Percentiles rank a stretch among this genome's conserved stretches.
These are phyloP conservation scores for Podospora tetraspora DNA, from an alignment of 495 filamentous ascomycete species.

Conservation along the genomic window DNA sequence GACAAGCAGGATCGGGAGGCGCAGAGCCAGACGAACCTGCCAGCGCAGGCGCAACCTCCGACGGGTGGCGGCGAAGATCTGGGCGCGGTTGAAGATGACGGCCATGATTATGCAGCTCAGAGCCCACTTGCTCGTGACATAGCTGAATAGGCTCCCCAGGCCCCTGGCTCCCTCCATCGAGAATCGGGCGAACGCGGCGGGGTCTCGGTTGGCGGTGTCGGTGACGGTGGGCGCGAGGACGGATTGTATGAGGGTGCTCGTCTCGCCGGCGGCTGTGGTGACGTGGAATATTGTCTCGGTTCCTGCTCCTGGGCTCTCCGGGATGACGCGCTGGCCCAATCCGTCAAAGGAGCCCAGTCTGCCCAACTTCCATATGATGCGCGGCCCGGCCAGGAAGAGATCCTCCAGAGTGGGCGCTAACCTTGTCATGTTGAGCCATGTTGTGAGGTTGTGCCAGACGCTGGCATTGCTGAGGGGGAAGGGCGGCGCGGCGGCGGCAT, in stretches of 20 bases:
- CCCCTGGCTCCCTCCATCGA: slow-evolving; percentile 49
- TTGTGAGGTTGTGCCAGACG: slow-evolving; percentile 44
- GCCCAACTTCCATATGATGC: slow-evolving; percentile 59
- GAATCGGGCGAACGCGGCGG: slow-evolving; percentile 40
- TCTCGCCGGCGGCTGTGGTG: slow-evolving; percentile 23
- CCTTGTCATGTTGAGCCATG: slow-evolving; percentile 42
- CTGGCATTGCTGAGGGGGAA: slow-evolving; percentile 33
- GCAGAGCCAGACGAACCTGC: slow-evolving; percentile 65
- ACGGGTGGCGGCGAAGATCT: slow-evolving; percentile 85
- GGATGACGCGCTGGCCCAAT: slow-evolving; percentile 54
- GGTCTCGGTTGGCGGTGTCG: slow-evolving; percentile 33
- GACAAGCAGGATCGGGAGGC: slow-evolving; percentile 69
- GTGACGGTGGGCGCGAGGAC: slow-evolving; percentile 23
- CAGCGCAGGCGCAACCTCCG: slow-evolving; percentile 67
- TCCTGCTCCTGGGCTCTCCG: slow-evolving; percentile 48
- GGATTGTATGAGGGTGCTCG: slow-evolving; percentile 24
- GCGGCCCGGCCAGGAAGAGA: slow-evolving; percentile 54
- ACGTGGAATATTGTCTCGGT: slow-evolving; percentile 33
- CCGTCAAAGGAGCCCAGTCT: slow-evolving; percentile 57
- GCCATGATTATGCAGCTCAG: slow-evolving; percentile 78
- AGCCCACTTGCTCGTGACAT: slow-evolving; percentile 91
- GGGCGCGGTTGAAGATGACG: slow-evolving; percentile 82
- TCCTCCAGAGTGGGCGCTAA: slow-evolving; percentile 48
- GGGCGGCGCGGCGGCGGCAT: slow-evolving; percentile 10
- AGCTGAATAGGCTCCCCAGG: slow-evolving; percentile 84